Evolutionary conservation across 345 rosid genomes (phyloP).

Genomic region (Tarenaya hassleriana): DNA sequence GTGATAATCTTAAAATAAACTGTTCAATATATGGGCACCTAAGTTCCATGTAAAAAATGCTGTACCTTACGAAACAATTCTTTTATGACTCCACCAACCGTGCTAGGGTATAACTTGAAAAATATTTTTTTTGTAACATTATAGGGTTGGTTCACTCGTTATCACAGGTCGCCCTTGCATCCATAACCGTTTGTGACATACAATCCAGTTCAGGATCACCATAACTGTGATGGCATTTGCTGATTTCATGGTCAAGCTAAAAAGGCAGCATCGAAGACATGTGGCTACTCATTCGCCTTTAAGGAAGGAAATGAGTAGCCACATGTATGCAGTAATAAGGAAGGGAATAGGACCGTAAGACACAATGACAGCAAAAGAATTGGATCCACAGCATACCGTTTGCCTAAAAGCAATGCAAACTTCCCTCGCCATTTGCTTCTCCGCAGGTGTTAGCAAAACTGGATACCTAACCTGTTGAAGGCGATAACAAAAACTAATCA

Average conservation of each 20-base stretch:
- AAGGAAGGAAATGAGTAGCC: background rate
- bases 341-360: slow-evolving; percentile 15
- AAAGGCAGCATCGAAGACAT: too few relatives aligned
- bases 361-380: slow-evolving; percentile 15
- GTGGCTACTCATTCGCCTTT: too few relatives aligned
- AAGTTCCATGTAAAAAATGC: slow-evolving; percentile 10
- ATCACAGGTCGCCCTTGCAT: too few relatives aligned
- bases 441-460: slow-evolving; percentile 80
- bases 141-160: too few relatives aligned
- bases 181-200: too few relatives aligned
- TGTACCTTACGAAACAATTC: slow-evolving; percentile 94
- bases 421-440: slow-evolving; percentile 99
- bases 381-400: slow-evolving; percentile 49
- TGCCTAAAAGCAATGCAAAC: slow-evolving; percentile 97
- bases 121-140: too few relatives aligned
- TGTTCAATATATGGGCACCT: background rate
- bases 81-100: slow-evolving; percentile 99
- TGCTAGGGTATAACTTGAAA: slow-evolving; percentile 98
- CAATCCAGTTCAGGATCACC: too few relatives aligned
- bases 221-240: too few relatives aligned
- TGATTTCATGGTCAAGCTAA: too few relatives aligned
- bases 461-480: slow-evolving; percentile 78
- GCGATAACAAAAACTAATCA: slow-evolving; percentile 13
- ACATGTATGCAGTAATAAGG: background rate
- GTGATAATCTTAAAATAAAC: background rate